phyloP scores from a whole-genome alignment of 441 rosid species.

The Euphorbia schlechtendalii region DNA sequence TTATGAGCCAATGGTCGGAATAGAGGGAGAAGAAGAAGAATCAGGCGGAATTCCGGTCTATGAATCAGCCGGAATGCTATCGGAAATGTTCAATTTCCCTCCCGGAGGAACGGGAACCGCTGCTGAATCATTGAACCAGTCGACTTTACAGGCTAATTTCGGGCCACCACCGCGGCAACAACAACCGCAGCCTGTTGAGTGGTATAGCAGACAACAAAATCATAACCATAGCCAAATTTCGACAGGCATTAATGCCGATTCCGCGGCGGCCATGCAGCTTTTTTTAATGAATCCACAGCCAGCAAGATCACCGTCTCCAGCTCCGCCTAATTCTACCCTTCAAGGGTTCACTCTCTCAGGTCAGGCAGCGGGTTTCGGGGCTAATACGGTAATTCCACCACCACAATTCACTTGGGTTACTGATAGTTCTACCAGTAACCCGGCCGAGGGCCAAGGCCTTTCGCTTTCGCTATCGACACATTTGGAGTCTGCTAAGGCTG shows the following conservation, averaged over 20 bases:
- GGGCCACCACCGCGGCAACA: constrained; percentile 21
- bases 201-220: constrained; percentile 29
- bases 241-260: constrained; percentile 51
- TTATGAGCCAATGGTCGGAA: constrained; percentile 37
- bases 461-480: constrained; percentile 77
- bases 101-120: constrained; percentile 33
- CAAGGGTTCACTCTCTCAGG: constrained; percentile 38
- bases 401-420: constrained; percentile 66
- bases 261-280: constrained; percentile 90
- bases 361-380: constrained; percentile 24
- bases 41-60: constrained; percentile 53
- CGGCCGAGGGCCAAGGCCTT: constrained; percentile 78
- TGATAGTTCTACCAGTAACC: constrained; percentile 33
- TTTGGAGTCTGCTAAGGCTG: constrained; percentile 72
- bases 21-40: constrained; percentile 46
- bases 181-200: constrained; percentile 17
- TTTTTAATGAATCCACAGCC: constrained; percentile 72
- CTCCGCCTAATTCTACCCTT: constrained; percentile 24
- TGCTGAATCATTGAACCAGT: constrained; percentile 45
- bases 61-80: constrained; percentile 77
- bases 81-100: constrained; percentile 87
- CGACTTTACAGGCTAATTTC: constrained; percentile 38
- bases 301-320: constrained; percentile 58
- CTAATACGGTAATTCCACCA: constrained; percentile 31
- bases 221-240: constrained; percentile 46